Evolutionary conservation across 768 basidiomycete species (phyloP).

Genomic region (Rhodotorula taiwanensis): DNA sequence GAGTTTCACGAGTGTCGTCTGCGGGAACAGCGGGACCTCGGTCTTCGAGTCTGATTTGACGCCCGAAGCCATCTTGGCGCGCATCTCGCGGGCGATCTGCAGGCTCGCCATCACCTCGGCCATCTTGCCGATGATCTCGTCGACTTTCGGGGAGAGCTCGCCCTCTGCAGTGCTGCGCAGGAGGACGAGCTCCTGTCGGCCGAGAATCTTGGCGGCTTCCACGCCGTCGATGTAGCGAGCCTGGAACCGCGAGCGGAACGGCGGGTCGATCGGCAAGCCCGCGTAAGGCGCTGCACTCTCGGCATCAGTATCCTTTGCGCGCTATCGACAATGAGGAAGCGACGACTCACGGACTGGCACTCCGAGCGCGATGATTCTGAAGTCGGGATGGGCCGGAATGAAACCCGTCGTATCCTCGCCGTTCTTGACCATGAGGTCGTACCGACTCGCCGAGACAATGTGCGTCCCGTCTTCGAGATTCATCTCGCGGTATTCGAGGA

Average conservation of each 20-base stretch:
- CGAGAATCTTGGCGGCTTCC: conserved; percentile 13
- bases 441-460: conserved; percentile 23
- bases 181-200: neutral
- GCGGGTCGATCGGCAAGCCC: conserved; percentile 31
- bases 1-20: conserved; percentile 26
- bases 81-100: conserved; percentile 24
- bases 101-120: conserved; percentile 16
- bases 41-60: neutral
- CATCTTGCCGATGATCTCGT: conserved; percentile 5
- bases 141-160: neutral
- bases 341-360: conserved; percentile 26
- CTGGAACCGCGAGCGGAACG: conserved; percentile 31
- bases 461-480: conserved; percentile 34
- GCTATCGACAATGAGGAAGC: no score
- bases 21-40: conserved; percentile 31
- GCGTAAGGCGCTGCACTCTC: conserved; percentile 26
- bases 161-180: neutral
- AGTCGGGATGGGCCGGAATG: conserved; percentile 14
- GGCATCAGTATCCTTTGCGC: no score
- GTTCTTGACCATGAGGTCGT: conserved; percentile 22
- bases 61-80: conserved; percentile 27
- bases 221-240: conserved; percentile 30
- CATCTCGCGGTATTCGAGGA: conserved; percentile 33
- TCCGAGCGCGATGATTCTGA: conserved; percentile 31
- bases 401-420: conserved; percentile 19